These are phyloP conservation scores for Apostasia shenzhenica DNA, from an alignment of 106 monocot species.

Conservation along the genomic window DNA sequence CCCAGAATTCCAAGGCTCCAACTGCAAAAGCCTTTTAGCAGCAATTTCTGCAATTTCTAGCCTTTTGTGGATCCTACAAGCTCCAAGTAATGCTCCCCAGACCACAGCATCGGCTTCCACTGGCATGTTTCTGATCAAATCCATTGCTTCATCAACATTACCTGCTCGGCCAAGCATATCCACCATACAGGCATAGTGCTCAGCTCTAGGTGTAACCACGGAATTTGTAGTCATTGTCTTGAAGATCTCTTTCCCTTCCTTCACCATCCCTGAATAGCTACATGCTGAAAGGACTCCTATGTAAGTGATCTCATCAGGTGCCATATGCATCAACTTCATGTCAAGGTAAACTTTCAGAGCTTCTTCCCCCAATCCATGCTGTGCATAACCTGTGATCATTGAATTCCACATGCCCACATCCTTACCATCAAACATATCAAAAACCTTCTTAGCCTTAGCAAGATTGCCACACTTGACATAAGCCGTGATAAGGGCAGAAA, in stretches of 20 bases:
- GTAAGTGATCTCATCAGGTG: constrained; percentile 59
- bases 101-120: constrained; percentile 74
- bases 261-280: constrained; percentile 57
- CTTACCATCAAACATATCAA: constrained; percentile 39
- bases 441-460: constrained; percentile 32
- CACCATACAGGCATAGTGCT: constrained; percentile 82
- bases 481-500: constrained; percentile 68
- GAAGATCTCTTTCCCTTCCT: constrained; percentile 56
- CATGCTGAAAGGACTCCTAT: constrained; percentile 71
- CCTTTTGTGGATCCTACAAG: constrained; percentile 63
- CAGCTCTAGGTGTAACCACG: constrained; percentile 30
- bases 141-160: constrained; percentile 48
- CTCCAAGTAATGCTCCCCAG: constrained; percentile 71
- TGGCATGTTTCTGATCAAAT: constrained; percentile 54
- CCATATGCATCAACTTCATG: constrained; percentile 29
- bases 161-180: constrained; percentile 76
- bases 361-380: constrained; percentile 70
- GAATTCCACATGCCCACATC: constrained; percentile 78
- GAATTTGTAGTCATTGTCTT: constrained; percentile 38
- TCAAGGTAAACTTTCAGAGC: constrained; percentile 42
- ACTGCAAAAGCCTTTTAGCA: constrained; percentile 37
- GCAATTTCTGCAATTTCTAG: constrained; percentile 58
- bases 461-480: constrained; percentile 67
- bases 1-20: constrained; percentile 67
- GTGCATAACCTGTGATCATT: constrained; percentile 79